Percentiles rank a stretch among this genome's conserved stretches.
These are phyloP conservation scores for Myotisia sp. DNA, from an alignment of 2,329 filamentous ascomycete genomes.

Conservation along the genomic window DNA sequence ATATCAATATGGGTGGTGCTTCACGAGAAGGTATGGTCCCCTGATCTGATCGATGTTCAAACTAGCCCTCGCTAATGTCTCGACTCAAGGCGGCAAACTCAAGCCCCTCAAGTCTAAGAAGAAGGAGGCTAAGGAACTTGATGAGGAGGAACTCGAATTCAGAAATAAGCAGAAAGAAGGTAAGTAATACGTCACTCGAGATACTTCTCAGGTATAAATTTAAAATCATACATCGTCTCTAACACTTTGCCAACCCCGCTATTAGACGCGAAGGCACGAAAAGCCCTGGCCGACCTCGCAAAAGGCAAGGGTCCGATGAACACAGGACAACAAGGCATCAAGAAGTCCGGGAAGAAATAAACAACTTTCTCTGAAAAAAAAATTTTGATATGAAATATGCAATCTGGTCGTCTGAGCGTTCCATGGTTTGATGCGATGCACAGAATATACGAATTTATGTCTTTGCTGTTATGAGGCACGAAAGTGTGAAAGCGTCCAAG, in stretches of 20 bases:
- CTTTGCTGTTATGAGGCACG: too few relatives aligned
- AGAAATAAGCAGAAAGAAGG: slow-evolving; percentile 73
- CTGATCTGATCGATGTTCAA: background rate
- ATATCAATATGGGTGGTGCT: slow-evolving; percentile 46
- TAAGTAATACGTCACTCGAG: slow-evolving; percentile 34
- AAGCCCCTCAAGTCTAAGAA: slow-evolving; percentile 82
- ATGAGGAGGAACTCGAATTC: slow-evolving; percentile 75
- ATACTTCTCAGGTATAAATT: background rate
- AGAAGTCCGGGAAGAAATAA: slow-evolving; percentile 97
- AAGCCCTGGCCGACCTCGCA: slow-evolving; percentile 67
- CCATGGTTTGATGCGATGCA: too few relatives aligned
- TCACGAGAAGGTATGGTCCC: slow-evolving; percentile 48
- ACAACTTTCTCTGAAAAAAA: too few relatives aligned
- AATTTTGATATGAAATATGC: too few relatives aligned
- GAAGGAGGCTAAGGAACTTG: slow-evolving; percentile 67
- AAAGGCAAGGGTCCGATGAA: slow-evolving; percentile 81
- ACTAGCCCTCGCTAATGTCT: background rate
- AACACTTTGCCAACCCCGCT: too few relatives aligned
- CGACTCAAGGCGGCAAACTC: slow-evolving; percentile 54
- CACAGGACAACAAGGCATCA: slow-evolving; percentile 75
- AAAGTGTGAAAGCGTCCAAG: too few relatives aligned
- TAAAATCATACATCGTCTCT: too few relatives aligned
- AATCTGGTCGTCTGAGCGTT: too few relatives aligned
- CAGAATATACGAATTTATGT: too few relatives aligned
- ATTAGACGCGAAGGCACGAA: slow-evolving; percentile 70